Base-by-base conservation (phyloP, 768 basidiomycete species). In the Kwoniella shandongensis region DNA sequence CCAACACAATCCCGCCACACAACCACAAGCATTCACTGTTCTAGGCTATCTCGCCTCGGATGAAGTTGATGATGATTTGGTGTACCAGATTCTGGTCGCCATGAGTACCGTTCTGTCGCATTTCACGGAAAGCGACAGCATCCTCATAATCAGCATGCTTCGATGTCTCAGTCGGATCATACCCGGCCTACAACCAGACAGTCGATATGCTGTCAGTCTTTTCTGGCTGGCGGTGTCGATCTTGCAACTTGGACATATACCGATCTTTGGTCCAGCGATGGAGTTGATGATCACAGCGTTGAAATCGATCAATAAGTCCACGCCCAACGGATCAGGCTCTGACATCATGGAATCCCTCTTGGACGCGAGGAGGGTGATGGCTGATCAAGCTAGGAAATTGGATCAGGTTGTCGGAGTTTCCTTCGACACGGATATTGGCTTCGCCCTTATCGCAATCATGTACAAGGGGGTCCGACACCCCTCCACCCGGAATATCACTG, bases 71-170 rank as follows among this genome's bases (percentile, higher is more conserved):
- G 92, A 93, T 60, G 92, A 96, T 71, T 84, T 92, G 63, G 79
- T 94, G 51, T 94, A 93, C 66, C 92, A 96, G 72, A 90, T 94
- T 76, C 83, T 93, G 8, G 88, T 92, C 5, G 89, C 92, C 0
- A 85, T 93, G 75, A 84, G 83, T 61, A 85, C 82, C 0, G 87
- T 88, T 0, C 78, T 94, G 17, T 73, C 77, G 10, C 84, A 85
- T 15, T 65, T 63, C 65, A 81, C 85, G n/a, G 83, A 82, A 27
- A 86, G 87, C 18, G 86, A 89, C 66, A 85, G 85, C 0, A 78
- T 82, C 42, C 81, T 89, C 0, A 83, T 92, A 22, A 84, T 88
- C 61, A 88, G 87, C 77, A 94, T 96, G 87, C 82, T 94, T 23
- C 84, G 89, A 49, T 91, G 89, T 77, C 83, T 94, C 66, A 83